Conservation (phyloP, 352 stramenopile species). For the Phytophthora brassicae region DNA sequence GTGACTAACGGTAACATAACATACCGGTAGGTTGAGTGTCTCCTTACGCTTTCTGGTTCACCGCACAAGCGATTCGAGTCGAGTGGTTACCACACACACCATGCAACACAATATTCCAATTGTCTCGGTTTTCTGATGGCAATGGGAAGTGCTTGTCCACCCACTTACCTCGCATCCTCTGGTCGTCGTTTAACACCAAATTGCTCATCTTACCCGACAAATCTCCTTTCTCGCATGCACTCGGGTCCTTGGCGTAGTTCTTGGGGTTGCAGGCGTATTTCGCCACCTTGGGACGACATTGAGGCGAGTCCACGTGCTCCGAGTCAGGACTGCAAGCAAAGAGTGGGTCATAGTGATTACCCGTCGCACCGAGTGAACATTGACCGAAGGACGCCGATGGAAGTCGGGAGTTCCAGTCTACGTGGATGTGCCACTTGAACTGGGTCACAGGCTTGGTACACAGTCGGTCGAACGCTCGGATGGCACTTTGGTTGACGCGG, state of each 20-base stretch:
- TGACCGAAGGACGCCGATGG: conserved; percentile 30
- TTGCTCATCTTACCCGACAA: conserved; percentile 50
- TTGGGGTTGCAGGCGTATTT: conserved; percentile 42
- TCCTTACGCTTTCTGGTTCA: conserved; percentile 18
- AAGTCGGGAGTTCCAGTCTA: conserved; percentile 28
- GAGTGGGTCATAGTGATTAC: conserved; percentile 60
- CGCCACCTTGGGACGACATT: conserved; percentile 30
- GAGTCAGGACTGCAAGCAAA: conserved; percentile 51
- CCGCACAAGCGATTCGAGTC: conserved; percentile 43
- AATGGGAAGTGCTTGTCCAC: conserved; percentile 35
- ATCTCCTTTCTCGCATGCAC: conserved; percentile 50
- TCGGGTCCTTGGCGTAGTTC: conserved; percentile 35
- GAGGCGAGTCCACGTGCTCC: conserved; percentile 30
- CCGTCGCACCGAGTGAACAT: conserved; percentile 36
- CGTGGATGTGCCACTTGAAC: conserved; percentile 56
- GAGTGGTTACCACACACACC: conserved; percentile 31
- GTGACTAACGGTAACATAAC: too few species aligned
- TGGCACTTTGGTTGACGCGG: conserved; percentile 20
- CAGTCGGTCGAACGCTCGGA: conserved; percentile 25
- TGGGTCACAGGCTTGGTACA: conserved; percentile 28
- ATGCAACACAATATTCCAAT: conserved; percentile 50
- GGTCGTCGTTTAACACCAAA: conserved; percentile 26
- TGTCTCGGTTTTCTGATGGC: conserved; percentile 27
- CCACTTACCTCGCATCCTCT: conserved; percentile 27
- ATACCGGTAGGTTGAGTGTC: not conserved